phyloP scores from a whole-genome alignment of 345 rosid genomes.

The Eucalyptus leucophloia region DNA sequence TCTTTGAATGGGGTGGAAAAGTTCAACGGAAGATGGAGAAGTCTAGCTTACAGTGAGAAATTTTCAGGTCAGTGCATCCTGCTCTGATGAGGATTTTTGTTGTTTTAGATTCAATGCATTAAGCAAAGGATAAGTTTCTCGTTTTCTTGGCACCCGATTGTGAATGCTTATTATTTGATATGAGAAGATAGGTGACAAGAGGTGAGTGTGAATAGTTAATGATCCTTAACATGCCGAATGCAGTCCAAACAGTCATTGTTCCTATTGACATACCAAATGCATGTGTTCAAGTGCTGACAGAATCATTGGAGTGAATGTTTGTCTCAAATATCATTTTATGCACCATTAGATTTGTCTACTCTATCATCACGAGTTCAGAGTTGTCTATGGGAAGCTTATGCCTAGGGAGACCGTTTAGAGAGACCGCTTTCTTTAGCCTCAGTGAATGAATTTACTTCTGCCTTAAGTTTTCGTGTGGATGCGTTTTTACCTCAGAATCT shows the following conservation, averaged over 20 bases:
- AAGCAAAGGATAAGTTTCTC: background rate
- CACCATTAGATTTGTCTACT: background rate
- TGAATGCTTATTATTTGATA: background rate
- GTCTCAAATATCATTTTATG: background rate
- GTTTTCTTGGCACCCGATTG: background rate
- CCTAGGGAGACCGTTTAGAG: background rate
- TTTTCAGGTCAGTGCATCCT: conserved; percentile 4
- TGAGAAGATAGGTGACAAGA: background rate
- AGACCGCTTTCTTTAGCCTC: background rate
- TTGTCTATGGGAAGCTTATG: background rate
- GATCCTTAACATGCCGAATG: background rate
- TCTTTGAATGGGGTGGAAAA: conserved; percentile 3
- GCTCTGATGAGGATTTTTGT: background rate
- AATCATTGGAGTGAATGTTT: background rate
- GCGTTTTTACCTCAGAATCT: background rate
- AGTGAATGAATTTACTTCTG: background rate
- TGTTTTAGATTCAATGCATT: background rate
- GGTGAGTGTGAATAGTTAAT: background rate
- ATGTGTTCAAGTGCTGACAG: background rate
- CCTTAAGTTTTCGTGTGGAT: background rate
- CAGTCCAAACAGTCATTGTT: background rate
- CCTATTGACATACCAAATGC: background rate
- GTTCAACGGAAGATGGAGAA: conserved; percentile 1
- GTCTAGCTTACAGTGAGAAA: conserved; percentile 31
- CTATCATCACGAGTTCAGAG: background rate